Base-by-base conservation (phyloP, 192 early-diverging fungal genomes). In the Podila verticillata region DNA sequence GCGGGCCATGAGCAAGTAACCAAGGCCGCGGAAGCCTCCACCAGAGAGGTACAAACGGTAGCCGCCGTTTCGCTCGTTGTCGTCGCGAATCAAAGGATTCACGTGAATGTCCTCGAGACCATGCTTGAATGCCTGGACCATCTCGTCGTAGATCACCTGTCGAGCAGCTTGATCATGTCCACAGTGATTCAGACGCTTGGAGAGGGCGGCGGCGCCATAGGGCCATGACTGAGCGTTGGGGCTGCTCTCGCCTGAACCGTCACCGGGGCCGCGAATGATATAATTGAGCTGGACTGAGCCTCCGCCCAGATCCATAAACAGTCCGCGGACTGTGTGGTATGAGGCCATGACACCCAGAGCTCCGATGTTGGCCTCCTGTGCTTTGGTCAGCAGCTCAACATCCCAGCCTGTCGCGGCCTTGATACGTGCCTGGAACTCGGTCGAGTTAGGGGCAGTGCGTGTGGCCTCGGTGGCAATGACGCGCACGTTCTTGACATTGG, bases 391-490 rank as follows among this genome's bases (percentile, higher is more conserved):
- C 31, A 84, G 30, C 59, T 74, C 65, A 4, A 88, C 74, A 13
- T 32, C 47, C 85, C 85, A 88, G 17, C 79, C 78, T 1, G 83
- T 87, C 8, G 82, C 81, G 7, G 83, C 59, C 36, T 81, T 75
- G 51, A 89, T 87, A n/a, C 67, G 67, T 3, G 63, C 49, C 13
- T 74, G 67, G 73, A 89, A 88, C 44, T 86, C 70, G 6, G 68
- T 28, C 7, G 85, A 83, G 68, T 89, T 89, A 20, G 74, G 58
- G 5, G 88, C 88, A 12, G 83, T 83, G 7, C 88, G 67, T 28
- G 87, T 89, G 9, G 88, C 88, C 62, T 88, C 88, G 10, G 88
- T 89, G 4, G 88, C 88, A 62, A 88, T 80, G 20, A 89, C 72
- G n/a, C 81, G 77, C 1, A 89, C 84, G 17, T 60, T 63, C 28